Conservation (phyloP, 345 rosid species). For the Brassica rapa region DNA sequence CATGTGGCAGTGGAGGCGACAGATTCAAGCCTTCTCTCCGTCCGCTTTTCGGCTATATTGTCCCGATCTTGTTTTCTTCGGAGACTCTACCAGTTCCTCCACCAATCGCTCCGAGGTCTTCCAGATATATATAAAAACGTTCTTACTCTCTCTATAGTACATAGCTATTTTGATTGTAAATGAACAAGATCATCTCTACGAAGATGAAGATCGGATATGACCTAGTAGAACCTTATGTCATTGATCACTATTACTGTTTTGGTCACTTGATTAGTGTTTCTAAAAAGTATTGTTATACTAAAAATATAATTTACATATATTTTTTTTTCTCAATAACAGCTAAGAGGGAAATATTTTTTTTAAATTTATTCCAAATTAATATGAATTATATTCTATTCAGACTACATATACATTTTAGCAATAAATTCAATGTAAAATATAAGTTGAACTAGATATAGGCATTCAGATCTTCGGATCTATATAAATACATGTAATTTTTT, state of each 20-base stretch:
- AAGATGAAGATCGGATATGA: not conserved
- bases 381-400: not conserved
- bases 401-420: not conserved
- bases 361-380: not conserved
- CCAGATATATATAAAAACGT: conserved; percentile 23
- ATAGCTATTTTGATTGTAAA: not conserved
- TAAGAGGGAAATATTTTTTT: not conserved
- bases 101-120: conserved; percentile 69
- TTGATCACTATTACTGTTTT: not conserved
- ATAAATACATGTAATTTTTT: not conserved
- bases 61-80: conserved; percentile 84
- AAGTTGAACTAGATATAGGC: not conserved
- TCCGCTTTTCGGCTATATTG: conserved; percentile 59
- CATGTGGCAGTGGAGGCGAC: conserved; percentile 83
- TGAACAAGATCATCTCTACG: not conserved
- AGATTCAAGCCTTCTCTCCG: conserved; percentile 64
- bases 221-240: not conserved
- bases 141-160: not conserved
- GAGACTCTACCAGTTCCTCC: conserved; percentile 60
- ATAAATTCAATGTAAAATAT: too few species aligned
- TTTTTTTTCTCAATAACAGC: not conserved
- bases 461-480: not conserved
- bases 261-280: not conserved
- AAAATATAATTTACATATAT: not conserved
- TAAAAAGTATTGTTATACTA: not conserved